Conservation (phyloP, 2,329 filamentous ascomycete species). For the Alternaria sp. region DNA sequence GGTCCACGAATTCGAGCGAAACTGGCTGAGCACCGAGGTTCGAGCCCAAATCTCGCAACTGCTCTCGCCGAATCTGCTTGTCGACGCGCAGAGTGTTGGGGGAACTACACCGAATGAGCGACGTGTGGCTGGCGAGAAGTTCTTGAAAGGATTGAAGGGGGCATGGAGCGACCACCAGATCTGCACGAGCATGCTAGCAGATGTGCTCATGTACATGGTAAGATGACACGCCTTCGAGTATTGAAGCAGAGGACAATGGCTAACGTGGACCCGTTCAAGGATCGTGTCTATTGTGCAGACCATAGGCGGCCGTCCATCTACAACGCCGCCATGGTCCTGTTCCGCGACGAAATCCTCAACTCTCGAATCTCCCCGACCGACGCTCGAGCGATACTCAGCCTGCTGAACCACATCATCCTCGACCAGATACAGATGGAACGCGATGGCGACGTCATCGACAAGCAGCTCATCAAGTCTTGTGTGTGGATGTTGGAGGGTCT, state of each 20-base stretch:
- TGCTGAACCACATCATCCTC: constrained; percentile 83
- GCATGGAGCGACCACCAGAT: constrained; percentile 90
- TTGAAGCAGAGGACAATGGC: constrained; percentile 11
- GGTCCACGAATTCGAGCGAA: constrained; percentile 81
- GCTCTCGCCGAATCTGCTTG: constrained; percentile 74
- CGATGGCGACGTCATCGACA: constrained; percentile 87
- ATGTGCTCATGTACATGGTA: constrained; percentile 95
- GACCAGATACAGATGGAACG: constrained; percentile 94
- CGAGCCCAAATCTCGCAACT: constrained; percentile 74
- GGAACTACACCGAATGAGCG: constrained; percentile 78
- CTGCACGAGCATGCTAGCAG: constrained; percentile 95
- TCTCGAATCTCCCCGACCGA: constrained; percentile 59
- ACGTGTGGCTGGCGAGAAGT: constrained; percentile 81
- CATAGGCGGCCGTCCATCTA: constrained; percentile 81
- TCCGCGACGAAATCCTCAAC: constrained; percentile 84
- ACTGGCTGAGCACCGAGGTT: constrained; percentile 80
- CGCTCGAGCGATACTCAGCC: constrained; percentile 69
- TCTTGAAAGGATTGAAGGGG: constrained; percentile 77
- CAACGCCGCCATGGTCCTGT: constrained; percentile 83
- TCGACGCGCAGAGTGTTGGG: constrained; percentile 58
- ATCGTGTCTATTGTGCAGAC: constrained; percentile 82
- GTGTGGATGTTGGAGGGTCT: constrained; percentile 89
- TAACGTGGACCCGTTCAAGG: constrained; percentile 57
- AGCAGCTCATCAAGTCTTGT: constrained; percentile 81
- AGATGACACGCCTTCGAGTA: constrained; percentile 27